Evolutionary conservation across 352 stramenopile species (phyloP).

Genomic region (Chrysophaeum taylorii): DNA sequence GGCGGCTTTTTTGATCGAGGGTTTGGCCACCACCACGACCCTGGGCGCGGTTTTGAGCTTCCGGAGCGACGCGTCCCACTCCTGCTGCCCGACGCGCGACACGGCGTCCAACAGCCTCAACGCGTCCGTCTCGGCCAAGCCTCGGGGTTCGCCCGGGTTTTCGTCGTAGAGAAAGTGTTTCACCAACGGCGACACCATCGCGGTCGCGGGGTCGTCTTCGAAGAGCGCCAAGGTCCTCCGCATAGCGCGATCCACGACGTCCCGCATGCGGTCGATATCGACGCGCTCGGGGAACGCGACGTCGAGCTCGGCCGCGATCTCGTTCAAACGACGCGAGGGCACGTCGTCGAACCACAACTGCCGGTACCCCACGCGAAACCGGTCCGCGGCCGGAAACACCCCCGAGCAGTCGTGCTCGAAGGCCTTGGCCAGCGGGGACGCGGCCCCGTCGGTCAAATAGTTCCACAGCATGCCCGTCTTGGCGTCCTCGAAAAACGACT

Average conservation of each 20-base stretch:
- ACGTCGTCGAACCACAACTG: slow-evolving; percentile 36
- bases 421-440: slow-evolving; percentile 28
- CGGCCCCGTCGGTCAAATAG: slow-evolving; percentile 33
- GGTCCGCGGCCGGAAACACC: slow-evolving; percentile 26
- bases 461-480: slow-evolving; percentile 29
- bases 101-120: background rate
- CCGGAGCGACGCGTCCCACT: background rate
- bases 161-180: slow-evolving; percentile 11
- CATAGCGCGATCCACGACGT: slow-evolving; percentile 22
- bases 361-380: slow-evolving; percentile 34
- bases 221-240: slow-evolving; percentile 9
- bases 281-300: slow-evolving; percentile 15
- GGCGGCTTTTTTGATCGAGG: slow-evolving; percentile 22
- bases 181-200: background rate
- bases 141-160: background rate
- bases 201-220: slow-evolving; percentile 2
- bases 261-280: slow-evolving; percentile 30
- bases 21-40: slow-evolving; percentile 28
- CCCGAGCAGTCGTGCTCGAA: slow-evolving; percentile 32
- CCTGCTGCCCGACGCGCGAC: background rate
- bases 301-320: slow-evolving; percentile 10
- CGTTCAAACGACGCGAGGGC: slow-evolving; percentile 26
- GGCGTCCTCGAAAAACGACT: slow-evolving; percentile 18
- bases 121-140: background rate
- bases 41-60: background rate